phyloP scores from a whole-genome alignment of 1,139 yeast species.

The Geotrichum siamense region DNA sequence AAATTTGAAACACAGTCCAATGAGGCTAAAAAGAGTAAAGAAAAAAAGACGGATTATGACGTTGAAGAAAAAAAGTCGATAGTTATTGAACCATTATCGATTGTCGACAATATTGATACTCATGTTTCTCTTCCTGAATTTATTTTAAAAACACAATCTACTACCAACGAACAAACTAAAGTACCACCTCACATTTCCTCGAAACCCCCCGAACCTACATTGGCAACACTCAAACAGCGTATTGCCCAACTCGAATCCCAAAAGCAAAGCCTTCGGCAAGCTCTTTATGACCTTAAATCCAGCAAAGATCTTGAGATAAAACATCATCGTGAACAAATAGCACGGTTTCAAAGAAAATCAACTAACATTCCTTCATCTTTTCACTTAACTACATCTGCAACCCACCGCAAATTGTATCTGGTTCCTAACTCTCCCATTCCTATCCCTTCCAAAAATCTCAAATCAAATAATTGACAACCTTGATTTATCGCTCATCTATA shows the following conservation, averaged over 20 bases:
- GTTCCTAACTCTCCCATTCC: not conserved
- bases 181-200: not conserved
- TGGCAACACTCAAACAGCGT: constrained; percentile 18
- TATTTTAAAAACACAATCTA: not conserved
- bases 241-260: constrained; percentile 40
- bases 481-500: too few species aligned
- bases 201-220: not conserved
- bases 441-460: too few species aligned
- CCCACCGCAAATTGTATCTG: too few species aligned
- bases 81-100: too few species aligned
- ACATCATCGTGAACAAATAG: constrained; percentile 30
- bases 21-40: too few species aligned
- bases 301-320: constrained; percentile 34
- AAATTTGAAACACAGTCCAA: too few species aligned
- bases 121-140: not conserved
- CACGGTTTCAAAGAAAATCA: constrained; percentile 17
- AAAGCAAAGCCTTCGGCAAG: constrained; percentile 54
- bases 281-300: constrained; percentile 35
- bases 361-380: constrained; percentile 3
- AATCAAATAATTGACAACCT: too few species aligned
- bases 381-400: not conserved
- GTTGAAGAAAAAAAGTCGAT: too few species aligned
- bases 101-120: too few species aligned
- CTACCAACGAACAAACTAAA: constrained; percentile 1
- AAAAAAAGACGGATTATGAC: too few species aligned